Conservation (phyloP, 2,329 filamentous ascomycete genomes). For the Curvularia verruculosa region DNA sequence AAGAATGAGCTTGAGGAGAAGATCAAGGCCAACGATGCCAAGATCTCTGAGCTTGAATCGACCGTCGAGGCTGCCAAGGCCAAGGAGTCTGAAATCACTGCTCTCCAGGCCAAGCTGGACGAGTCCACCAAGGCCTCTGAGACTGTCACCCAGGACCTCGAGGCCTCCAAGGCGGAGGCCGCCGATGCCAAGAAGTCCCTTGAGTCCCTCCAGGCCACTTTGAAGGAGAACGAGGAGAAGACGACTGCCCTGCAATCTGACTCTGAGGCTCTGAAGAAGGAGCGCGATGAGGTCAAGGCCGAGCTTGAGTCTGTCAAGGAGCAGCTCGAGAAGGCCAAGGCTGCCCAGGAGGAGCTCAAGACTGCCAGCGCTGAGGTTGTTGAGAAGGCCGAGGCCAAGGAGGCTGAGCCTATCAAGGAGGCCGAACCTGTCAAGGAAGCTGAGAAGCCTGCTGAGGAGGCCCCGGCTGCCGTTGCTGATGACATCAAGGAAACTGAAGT, state of each 20-base stretch:
- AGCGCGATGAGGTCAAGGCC: constrained; percentile 26
- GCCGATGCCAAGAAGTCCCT: constrained; percentile 23
- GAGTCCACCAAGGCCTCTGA: constrained; percentile 21
- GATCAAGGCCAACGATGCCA: constrained; percentile 31
- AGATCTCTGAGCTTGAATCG: constrained; percentile 31
- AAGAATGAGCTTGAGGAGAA: constrained; percentile 32
- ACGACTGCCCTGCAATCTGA: constrained; percentile 18
- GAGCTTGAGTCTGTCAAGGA: constrained; percentile 28
- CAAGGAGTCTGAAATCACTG: constrained; percentile 25
- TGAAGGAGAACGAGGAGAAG: constrained; percentile 27
- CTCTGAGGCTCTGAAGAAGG: constrained; percentile 25
- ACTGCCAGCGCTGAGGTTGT: constrained; percentile 28
- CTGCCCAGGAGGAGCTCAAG: constrained; percentile 22
- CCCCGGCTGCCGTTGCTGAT: constrained; percentile 2
- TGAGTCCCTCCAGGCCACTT: constrained; percentile 17
- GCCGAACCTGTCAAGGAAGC: constrained; percentile 8
- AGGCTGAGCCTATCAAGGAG: constrained; percentile 17
- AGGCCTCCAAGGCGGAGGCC: constrained; percentile 22
- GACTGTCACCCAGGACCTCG: constrained; percentile 26
- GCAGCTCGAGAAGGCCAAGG: constrained; percentile 29
- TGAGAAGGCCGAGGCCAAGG: constrained; percentile 24
- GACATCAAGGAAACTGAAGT: constrained; percentile 5
- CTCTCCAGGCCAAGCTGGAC: constrained; percentile 26
- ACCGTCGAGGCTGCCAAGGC: constrained; percentile 24
- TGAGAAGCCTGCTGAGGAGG: constrained; percentile 6